These are phyloP conservation scores for Euphorbia pulcherrima DNA, from an alignment of 345 rosid genomes.

Conservation along the genomic window DNA sequence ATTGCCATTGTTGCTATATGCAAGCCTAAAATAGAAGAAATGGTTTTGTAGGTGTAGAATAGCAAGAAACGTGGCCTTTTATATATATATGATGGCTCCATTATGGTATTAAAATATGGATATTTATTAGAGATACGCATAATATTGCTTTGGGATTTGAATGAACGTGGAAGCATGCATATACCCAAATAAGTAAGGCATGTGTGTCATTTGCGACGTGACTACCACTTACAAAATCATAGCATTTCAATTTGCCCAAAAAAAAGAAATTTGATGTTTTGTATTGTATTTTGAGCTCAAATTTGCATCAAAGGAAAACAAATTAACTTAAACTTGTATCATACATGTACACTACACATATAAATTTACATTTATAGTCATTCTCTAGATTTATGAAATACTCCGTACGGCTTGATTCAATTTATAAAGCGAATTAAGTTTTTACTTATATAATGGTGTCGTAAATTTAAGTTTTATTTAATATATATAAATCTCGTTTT, in stretches of 20 bases:
- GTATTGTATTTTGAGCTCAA: no score
- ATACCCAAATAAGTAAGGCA: background rate
- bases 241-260: background rate
- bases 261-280: no score
- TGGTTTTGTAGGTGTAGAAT: background rate
- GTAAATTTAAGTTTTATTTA: no score
- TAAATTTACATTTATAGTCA: no score
- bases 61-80: background rate
- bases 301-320: no score
- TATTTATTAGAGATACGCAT: background rate
- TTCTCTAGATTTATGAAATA: no score
- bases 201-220: background rate
- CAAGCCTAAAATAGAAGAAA: background rate
- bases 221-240: background rate
- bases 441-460: no score
- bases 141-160: background rate
- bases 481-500: no score
- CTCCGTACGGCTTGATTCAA: no score
- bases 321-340: no score
- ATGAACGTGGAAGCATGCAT: background rate
- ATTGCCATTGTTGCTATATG: slow-evolving; percentile 11
- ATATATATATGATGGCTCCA: background rate
- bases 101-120: background rate
- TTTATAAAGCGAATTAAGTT: no score
- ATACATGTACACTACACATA: no score